Conservation (phyloP, 257 asterid genomes). For the Gardenia jasminoides region DNA sequence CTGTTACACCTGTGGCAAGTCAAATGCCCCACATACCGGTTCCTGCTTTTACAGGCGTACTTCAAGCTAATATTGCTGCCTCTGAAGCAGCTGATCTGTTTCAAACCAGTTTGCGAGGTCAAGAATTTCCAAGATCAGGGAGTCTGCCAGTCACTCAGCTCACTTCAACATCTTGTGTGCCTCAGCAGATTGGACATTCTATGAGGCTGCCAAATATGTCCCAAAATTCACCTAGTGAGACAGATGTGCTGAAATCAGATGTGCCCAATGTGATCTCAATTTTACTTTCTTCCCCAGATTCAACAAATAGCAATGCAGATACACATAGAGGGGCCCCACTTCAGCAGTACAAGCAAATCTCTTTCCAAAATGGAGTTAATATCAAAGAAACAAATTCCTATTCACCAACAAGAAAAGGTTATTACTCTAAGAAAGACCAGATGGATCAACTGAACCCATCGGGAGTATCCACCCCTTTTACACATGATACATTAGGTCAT, state of each 20-base stretch:
- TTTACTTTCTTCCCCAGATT: conserved; percentile 38
- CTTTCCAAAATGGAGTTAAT: conserved; percentile 23
- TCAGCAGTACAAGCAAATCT: conserved; percentile 26
- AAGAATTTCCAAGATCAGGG: conserved; percentile 26
- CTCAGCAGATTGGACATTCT: conserved; percentile 24
- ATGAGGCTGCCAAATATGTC: conserved; percentile 21
- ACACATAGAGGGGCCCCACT: conserved; percentile 25
- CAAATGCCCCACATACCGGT: conserved; percentile 18
- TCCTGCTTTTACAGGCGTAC: conserved; percentile 21
- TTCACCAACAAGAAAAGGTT: conserved; percentile 19
- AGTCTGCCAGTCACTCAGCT: conserved; percentile 25
- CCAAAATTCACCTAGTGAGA: conserved; percentile 23
- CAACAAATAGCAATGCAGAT: conserved; percentile 36
- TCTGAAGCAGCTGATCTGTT: conserved; percentile 23
- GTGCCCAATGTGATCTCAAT: conserved; percentile 21
- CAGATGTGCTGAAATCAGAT: conserved; percentile 24
- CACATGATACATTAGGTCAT: conserved; percentile 18
- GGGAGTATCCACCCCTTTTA: conserved; percentile 18
- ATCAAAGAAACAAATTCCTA: conserved; percentile 19
- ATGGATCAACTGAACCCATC: conserved; percentile 11
- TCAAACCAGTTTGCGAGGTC: conserved; percentile 12
- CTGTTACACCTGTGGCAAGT: conserved; percentile 25
- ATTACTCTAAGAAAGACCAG: conserved; percentile 11
- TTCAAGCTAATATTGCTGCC: conserved; percentile 25
- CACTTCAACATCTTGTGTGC: conserved; percentile 15